These are phyloP conservation scores for Lepidium aucheri DNA, from an alignment of 345 rosid genomes.

Conservation along the genomic window DNA sequence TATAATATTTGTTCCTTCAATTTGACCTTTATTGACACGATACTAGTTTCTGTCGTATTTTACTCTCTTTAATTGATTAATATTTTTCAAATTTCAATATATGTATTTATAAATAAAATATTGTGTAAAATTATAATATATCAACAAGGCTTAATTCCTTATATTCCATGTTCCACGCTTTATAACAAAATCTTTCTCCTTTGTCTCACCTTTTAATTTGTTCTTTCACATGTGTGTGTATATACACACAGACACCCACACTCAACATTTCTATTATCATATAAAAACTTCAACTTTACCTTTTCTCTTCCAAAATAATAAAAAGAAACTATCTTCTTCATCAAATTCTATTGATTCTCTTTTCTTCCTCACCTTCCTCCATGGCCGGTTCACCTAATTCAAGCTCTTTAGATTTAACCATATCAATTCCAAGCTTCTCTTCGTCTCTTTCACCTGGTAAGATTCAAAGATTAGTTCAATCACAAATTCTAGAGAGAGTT, in stretches of 20 bases:
- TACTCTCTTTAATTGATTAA: background rate
- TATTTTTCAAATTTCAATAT: background rate
- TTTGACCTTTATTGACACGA: conserved; percentile 13
- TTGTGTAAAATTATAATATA: no score
- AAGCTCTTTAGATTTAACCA: conserved; percentile 60
- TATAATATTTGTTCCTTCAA: conserved; percentile 5
- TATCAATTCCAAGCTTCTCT: conserved; percentile 70
- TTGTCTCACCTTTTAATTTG: conserved; percentile 1
- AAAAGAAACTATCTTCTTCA: conserved; percentile 17
- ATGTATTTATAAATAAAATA: background rate
- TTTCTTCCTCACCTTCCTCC: conserved; percentile 10
- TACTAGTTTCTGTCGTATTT: background rate
- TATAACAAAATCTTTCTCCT: conserved; percentile 14
- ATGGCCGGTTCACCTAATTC: conserved; percentile 26
- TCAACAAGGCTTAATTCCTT: conserved; percentile 8
- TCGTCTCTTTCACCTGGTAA: conserved; percentile 52
- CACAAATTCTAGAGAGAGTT: background rate
- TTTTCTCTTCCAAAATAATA: conserved; percentile 17
- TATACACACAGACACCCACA: conserved; percentile 6
- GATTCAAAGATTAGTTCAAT: background rate
- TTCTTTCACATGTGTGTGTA: conserved; percentile 19
- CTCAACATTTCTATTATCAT: conserved; percentile 23
- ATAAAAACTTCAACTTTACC: conserved; percentile 26
- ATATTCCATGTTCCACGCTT: conserved; percentile 26
- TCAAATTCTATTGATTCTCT: no score